Conservation (phyloP, 2,329 filamentous ascomycete genomes). For the Talaromyces amestolkiae region DNA sequence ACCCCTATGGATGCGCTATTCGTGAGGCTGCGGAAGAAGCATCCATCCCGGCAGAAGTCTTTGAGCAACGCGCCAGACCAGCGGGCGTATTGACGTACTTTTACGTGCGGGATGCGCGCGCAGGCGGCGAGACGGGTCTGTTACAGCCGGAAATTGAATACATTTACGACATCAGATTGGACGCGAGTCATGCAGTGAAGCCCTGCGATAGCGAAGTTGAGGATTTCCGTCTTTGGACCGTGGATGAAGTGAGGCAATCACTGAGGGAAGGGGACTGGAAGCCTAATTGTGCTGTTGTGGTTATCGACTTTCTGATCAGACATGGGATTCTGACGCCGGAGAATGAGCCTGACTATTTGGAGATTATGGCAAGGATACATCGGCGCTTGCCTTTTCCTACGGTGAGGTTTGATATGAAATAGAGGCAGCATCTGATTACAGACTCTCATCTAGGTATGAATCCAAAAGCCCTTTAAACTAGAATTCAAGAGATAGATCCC, state of each 20-base stretch:
- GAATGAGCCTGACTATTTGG: conserved; percentile 74
- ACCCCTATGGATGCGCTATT: conserved; percentile 75
- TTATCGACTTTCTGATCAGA: conserved; percentile 86
- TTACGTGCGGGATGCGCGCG: conserved; percentile 70
- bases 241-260: conserved; percentile 71
- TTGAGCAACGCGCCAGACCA: conserved; percentile 59
- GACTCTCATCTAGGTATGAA: too few relatives aligned
- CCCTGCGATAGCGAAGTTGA: conserved; percentile 89
- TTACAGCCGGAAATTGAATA: conserved; percentile 91
- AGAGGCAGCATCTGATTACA: conserved; percentile 23
- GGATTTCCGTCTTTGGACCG: conserved; percentile 71
- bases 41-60: conserved; percentile 66
- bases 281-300: conserved; percentile 80
- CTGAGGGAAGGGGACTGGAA: conserved; percentile 78
- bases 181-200: conserved; percentile 63
- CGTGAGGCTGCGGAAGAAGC: conserved; percentile 90
- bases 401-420: conserved; percentile 33
- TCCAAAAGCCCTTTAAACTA: too few relatives aligned
- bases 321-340: conserved; percentile 75
- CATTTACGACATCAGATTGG: conserved; percentile 82
- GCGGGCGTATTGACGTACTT: conserved; percentile 79
- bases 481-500: too few relatives aligned
- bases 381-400: conserved; percentile 78
- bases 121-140: conserved; percentile 76
- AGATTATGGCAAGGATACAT: conserved; percentile 74